phyloP scores from a whole-genome alignment of 208 protist genomes.

The Trypanosoma lewisi region DNA sequence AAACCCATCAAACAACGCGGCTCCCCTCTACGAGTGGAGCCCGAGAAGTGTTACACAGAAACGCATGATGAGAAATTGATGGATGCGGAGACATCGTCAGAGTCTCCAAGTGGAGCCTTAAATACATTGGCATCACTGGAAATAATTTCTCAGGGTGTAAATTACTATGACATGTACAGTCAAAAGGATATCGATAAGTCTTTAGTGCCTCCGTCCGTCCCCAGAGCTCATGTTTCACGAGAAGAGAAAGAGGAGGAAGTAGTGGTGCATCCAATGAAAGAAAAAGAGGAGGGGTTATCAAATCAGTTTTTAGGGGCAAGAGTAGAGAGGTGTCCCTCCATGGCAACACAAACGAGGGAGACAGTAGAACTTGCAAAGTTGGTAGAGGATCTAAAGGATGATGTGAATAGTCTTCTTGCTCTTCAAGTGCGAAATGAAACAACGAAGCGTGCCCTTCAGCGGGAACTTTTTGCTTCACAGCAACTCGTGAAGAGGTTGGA shows the following conservation, averaged over 20 bases:
- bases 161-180: conserved; percentile 17
- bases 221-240: not conserved
- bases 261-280: not conserved
- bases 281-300: not conserved
- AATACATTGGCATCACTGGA: conserved; percentile 1
- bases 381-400: conserved; percentile 14
- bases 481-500: conserved; percentile 3
- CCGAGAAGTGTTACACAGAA: not conserved
- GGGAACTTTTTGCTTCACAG: conserved; percentile 7
- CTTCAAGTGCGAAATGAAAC: conserved; percentile 13
- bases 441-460: conserved; percentile 9
- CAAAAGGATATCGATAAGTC: not conserved
- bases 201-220: not conserved
- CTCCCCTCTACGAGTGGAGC: not conserved
- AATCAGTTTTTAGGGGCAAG: not conserved
- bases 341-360: not conserved
- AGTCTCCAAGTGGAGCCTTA: not conserved
- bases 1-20: not conserved
- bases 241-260: not conserved
- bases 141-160: not conserved
- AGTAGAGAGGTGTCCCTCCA: too few relatives aligned
- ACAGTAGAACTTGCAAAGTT: not conserved
- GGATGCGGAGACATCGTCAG: not conserved
- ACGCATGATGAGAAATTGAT: not conserved
- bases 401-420: conserved; percentile 25